Evolutionary conservation across 345 rosid species (phyloP).

Genomic region (Hirschfeldia incana): DNA sequence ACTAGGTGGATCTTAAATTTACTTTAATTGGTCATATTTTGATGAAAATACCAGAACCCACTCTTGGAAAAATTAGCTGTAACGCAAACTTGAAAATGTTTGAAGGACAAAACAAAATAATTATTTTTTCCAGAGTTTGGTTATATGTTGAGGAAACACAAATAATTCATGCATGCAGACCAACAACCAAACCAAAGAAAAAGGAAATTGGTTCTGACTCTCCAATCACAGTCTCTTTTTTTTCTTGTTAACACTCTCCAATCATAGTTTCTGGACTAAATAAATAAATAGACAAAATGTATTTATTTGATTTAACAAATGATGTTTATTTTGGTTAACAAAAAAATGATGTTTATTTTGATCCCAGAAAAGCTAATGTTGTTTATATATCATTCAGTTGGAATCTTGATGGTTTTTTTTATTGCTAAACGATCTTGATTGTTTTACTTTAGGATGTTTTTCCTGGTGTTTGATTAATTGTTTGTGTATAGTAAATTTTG

Average conservation of each 20-base stretch:
- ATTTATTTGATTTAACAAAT: not conserved
- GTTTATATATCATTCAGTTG: not conserved
- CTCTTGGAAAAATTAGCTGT: conserved; percentile 19
- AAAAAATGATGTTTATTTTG: not conserved
- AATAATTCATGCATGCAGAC: conserved; percentile 21
- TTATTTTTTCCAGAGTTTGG: not conserved
- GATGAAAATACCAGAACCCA: not conserved
- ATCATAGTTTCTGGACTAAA: not conserved
- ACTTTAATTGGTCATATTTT: conserved; percentile 5
- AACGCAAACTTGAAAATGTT: not conserved
- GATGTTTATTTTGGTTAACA: not conserved
- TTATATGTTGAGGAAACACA: conserved; percentile 26
- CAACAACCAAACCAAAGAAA: not conserved
- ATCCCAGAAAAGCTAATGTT: not conserved
- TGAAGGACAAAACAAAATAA: not conserved
- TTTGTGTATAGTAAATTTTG: not conserved
- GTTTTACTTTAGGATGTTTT: too few relatives aligned
- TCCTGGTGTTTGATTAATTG: not conserved
- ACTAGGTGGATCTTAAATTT: not conserved
- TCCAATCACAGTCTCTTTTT: conserved; percentile 8
- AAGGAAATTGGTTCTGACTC: conserved; percentile 9
- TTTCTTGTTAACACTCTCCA: not conserved
- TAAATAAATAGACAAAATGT: not conserved
- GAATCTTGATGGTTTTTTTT: too few relatives aligned
- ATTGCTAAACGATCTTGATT: too few relatives aligned